A percentile compares a stretch with the other conserved stretches of the same genome.
Evolutionary conservation across 495 filamentous ascomycete species (phyloP).

Genomic region (Cercophora sp.): DNA sequence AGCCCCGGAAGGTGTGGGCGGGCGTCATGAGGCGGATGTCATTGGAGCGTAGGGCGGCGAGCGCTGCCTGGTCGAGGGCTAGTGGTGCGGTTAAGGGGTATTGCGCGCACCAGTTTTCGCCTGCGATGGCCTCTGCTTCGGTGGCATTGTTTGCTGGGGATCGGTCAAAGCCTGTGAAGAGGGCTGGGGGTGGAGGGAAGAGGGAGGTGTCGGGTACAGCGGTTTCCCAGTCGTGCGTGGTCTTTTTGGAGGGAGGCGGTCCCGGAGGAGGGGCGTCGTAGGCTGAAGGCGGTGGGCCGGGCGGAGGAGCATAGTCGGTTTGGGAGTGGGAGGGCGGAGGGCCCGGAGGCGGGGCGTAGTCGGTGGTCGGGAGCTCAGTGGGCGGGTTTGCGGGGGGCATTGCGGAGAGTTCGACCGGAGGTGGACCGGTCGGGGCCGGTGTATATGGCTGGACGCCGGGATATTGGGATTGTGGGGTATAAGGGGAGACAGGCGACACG

Average conservation of each 20-base stretch:
- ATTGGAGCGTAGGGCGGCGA: slow-evolving; percentile 27
- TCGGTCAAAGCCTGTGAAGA: slow-evolving; percentile 56
- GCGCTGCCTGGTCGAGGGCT: slow-evolving; percentile 41
- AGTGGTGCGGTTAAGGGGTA: slow-evolving; percentile 62
- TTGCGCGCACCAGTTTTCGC: slow-evolving; percentile 62
- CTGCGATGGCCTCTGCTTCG: slow-evolving; percentile 62
- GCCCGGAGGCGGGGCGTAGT: slow-evolving; percentile 18
- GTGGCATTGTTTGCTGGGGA: slow-evolving; percentile 76
- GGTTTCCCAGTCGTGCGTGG: slow-evolving; percentile 74
- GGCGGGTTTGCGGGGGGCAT: too few relatives aligned
- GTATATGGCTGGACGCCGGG: background rate
- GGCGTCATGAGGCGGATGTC: slow-evolving; percentile 36
- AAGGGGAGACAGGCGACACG: slow-evolving; percentile 8
- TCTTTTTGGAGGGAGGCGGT: slow-evolving; percentile 45
- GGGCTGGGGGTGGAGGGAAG: slow-evolving; percentile 75
- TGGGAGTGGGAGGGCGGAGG: slow-evolving; percentile 12
- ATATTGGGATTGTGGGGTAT: slow-evolving; percentile 12
- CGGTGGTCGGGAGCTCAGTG: slow-evolving; percentile 4
- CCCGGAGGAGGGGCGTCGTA: slow-evolving; percentile 38
- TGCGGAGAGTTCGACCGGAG: slow-evolving; percentile 28
- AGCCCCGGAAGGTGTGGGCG: slow-evolving; percentile 26
- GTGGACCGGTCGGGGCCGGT: slow-evolving; percentile 31
- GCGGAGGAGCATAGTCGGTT: slow-evolving; percentile 23
- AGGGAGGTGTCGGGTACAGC: slow-evolving; percentile 73
- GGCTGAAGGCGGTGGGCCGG: slow-evolving; percentile 35